Percentiles rank a stretch among this genome's conserved stretches.
These are phyloP conservation scores for Plenodomus lindquistii DNA, from an alignment of 2,329 filamentous ascomycete genomes.

Conservation along the genomic window DNA sequence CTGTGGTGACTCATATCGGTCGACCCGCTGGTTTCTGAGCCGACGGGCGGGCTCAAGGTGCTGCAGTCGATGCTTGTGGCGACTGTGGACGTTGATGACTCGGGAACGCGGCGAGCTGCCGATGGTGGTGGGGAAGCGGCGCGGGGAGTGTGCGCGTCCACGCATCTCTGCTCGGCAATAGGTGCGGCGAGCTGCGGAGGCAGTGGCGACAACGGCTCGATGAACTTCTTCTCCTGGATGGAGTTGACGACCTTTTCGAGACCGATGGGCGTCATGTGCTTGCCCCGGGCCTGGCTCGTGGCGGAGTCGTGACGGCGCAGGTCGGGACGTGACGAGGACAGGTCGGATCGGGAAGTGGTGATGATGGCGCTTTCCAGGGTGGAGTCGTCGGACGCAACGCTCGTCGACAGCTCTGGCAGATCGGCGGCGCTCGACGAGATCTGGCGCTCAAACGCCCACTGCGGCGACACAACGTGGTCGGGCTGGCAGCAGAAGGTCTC, in stretches of 20 bases:
- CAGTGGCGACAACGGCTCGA: constrained; percentile 60
- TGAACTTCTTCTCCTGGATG: constrained; percentile 80
- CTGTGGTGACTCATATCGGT: constrained; percentile 67
- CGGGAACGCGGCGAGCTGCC: constrained; percentile 54
- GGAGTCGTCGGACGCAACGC: constrained; percentile 51
- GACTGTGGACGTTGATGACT: constrained; percentile 64
- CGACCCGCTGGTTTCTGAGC: constrained; percentile 66
- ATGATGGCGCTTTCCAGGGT: constrained; percentile 45
- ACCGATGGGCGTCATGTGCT: constrained; percentile 90
- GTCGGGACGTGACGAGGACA: constrained; percentile 64
- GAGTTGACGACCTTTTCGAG: constrained; percentile 92
- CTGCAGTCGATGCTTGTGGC: constrained; percentile 48
- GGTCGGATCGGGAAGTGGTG: constrained; percentile 51
- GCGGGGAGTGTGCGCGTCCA: constrained; percentile 41
- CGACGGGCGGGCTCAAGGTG: constrained; percentile 45
- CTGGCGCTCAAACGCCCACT: constrained; percentile 39
- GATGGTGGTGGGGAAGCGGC: constrained; percentile 48
- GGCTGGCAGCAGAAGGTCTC: constrained; percentile 87
- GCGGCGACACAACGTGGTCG: constrained; percentile 48
- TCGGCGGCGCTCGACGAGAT: constrained; percentile 32
- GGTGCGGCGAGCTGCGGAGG: constrained; percentile 46
- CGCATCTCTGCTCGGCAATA: constrained; percentile 10
- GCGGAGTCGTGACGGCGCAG: constrained; percentile 73
- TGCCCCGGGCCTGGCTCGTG: constrained; percentile 70
- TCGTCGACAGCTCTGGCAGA: constrained; percentile 53